Base-by-base conservation (phyloP, 2,329 filamentous ascomycete genomes). In the Fusarium sp. region DNA sequence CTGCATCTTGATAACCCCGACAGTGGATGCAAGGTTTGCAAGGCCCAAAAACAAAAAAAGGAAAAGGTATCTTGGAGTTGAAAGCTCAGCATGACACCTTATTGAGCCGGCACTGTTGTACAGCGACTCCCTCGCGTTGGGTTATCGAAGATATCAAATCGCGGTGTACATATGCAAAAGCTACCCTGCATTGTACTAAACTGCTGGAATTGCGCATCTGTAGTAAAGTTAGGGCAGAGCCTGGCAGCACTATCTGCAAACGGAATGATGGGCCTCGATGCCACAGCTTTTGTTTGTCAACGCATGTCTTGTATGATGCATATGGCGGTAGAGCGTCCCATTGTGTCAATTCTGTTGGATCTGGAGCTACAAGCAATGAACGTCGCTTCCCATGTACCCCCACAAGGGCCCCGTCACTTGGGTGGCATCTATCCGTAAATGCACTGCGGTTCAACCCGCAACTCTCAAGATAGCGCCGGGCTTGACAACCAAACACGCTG, bases 401-500 rank as follows among this genome's bases (percentile, higher is more conserved):
- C 71, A 71, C 67, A 15, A 67, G 41, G 53, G 48, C 60, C 48
- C 46, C 51, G 42, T 62, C 51, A 33, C 33, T 56, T 56, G 43
- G 58, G 67, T 70, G 67, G 67, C 72, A 74, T 75, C 70, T 71
- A 69, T 60, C 65, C 41, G 33, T 31, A 46, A 46, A 74, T 76
- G 75, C 75, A 76, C 61, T 58, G 69, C 75, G 75, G 75, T 76
- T 76, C 73, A 76, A 74, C 74, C 75, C 75, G 75, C 73, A 73
- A 72, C 73, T 76, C 71, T 75, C 69, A 48, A 71, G 63, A 73
- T 74, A 74, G 72, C 72, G 73, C 68, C 70, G 70, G 68, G 59
- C 67, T 59, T 63, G 61, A 62, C 63, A 68, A 65, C 64, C 69
- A 67, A 61, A 70, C 62, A 66, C 56, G 59, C 62, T 60, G 54